Conservation (phyloP, 306 rosid species). For the Ormosia emarginata region DNA sequence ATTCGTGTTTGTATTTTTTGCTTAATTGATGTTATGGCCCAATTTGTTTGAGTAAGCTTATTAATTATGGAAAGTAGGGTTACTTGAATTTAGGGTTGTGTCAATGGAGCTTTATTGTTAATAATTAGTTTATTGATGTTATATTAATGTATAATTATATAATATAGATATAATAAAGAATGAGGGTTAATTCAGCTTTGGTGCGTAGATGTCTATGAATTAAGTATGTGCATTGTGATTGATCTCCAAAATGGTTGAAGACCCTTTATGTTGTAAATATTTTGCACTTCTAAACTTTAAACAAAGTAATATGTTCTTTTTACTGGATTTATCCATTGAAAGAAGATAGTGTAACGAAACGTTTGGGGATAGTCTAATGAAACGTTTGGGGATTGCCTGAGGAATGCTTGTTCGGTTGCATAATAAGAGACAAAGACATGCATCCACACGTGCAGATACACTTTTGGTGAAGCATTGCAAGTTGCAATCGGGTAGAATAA, state of each 20-base stretch:
- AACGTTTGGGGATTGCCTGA: not conserved
- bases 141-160: not conserved
- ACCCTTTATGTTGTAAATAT: not conserved
- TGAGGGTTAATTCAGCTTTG: not conserved
- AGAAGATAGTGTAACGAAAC: no score
- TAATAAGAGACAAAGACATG: not conserved
- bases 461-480: not conserved
- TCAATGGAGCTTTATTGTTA: not conserved
- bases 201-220: slow-evolving; percentile 6
- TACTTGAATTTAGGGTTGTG: not conserved
- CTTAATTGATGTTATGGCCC: not conserved
- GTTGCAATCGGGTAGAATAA: not conserved
- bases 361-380: no score
- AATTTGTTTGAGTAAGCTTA: not conserved
- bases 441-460: not conserved
- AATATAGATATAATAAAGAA: not conserved
- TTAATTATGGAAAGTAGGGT: not conserved
- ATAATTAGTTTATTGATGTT: not conserved
- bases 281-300: not conserved
- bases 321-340: slow-evolving; percentile 2
- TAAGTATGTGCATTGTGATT: not conserved
- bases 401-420: not conserved
- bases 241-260: slow-evolving; percentile 13
- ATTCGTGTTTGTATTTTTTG: not conserved
- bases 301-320: not conserved